These are phyloP conservation scores for Fusarium nanum DNA, from an alignment of 2,329 filamentous ascomycete genomes.

Conservation along the genomic window DNA sequence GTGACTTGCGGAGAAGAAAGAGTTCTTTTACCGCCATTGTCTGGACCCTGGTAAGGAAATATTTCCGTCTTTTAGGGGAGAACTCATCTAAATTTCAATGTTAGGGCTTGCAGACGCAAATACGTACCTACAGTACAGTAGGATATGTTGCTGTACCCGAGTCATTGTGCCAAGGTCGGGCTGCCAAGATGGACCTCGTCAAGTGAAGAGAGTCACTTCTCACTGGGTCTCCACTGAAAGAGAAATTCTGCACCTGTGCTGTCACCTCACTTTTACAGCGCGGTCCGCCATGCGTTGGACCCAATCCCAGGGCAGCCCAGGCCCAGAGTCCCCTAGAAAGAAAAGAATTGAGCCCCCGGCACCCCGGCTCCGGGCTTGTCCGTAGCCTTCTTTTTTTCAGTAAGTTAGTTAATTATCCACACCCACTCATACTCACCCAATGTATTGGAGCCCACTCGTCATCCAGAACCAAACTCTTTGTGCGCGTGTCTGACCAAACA, in stretches of 20 bases:
- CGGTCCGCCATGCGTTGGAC: slow-evolving; percentile 15
- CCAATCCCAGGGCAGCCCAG: neutral
- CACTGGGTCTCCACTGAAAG: slow-evolving; percentile 19
- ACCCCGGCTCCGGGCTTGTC: slow-evolving; percentile 21
- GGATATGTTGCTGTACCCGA: slow-evolving; percentile 9
- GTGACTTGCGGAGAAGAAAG: neutral
- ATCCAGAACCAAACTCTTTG: slow-evolving; percentile 38
- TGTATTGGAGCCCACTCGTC: slow-evolving; percentile 15
- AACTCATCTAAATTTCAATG: slow-evolving; percentile 1
- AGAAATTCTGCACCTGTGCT: slow-evolving; percentile 24
- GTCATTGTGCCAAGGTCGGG: slow-evolving; percentile 26
- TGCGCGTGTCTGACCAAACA: slow-evolving; percentile 34
- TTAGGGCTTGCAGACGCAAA: slow-evolving; percentile 2
- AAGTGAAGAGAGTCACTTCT: slow-evolving; percentile 18
- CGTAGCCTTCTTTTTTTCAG: slow-evolving; percentile 10
- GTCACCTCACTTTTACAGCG: slow-evolving; percentile 11
- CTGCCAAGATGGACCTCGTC: slow-evolving; percentile 11
- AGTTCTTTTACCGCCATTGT: slow-evolving; percentile 1
- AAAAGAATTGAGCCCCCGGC: slow-evolving; percentile 4
- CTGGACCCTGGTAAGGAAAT: slow-evolving; percentile 11
- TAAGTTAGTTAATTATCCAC: slow-evolving; percentile 13
- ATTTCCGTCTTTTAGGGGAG: neutral
- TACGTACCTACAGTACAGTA: slow-evolving; percentile 1
- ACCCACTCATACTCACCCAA: slow-evolving; percentile 26
- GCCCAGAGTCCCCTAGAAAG: slow-evolving; percentile 13